Percentiles rank a stretch among this genome's conserved stretches.
Conservation (phyloP, 148 eudicot genomes). For the Camellia sinensis region DNA sequence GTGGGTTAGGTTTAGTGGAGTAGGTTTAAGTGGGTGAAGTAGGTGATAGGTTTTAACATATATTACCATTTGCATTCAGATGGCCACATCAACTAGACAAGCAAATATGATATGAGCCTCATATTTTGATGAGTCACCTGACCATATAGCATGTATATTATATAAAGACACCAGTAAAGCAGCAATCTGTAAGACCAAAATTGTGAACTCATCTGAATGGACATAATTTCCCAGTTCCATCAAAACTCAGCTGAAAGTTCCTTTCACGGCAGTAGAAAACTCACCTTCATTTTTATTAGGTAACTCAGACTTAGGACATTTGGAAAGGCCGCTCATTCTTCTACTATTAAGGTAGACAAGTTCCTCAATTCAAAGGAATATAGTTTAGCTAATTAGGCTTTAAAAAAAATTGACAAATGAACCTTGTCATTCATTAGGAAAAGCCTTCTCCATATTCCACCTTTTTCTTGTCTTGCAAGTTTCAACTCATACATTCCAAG, state of each 20-base stretch:
- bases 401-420: not conserved
- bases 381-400: not conserved
- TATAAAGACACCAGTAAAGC: not conserved
- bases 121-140: not conserved
- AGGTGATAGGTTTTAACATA: too few relatives aligned
- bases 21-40: too few relatives aligned
- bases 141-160: not conserved
- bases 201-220: constrained; percentile 2
- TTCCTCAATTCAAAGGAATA: not conserved
- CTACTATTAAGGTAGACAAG: not conserved
- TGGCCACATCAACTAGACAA: too few relatives aligned
- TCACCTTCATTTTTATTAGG: not conserved
- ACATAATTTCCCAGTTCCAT: not conserved
- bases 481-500: too few relatives aligned
- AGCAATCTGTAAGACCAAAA: too few relatives aligned
- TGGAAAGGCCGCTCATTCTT: not conserved
- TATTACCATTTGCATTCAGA: too few relatives aligned
- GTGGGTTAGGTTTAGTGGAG: too few relatives aligned
- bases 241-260: not conserved
- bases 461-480: too few relatives aligned
- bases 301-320: not conserved
- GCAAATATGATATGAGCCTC: not conserved
- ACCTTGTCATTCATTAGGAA: not conserved
- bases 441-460: not conserved
- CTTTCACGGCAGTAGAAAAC: not conserved